Base-by-base conservation (phyloP, 2,329 filamentous ascomycete genomes). In the Westerdykella sp. region DNA sequence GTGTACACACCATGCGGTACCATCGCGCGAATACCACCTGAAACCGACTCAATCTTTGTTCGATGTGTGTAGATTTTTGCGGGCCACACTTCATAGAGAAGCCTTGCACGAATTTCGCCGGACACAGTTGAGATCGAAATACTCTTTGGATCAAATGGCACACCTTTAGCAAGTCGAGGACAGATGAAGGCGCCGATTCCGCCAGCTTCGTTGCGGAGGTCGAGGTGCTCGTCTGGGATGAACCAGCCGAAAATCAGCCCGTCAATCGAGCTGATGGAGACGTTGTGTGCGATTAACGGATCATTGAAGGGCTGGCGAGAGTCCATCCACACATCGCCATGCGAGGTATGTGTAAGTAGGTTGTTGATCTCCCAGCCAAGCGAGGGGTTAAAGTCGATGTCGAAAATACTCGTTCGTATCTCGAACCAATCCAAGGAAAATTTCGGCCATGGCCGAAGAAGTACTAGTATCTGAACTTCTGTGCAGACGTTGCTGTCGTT, bases 311-410 rank as follows among this genome's bases (percentile, higher is more conserved):
- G 28, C 4, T 3, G 2, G 11, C 18, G 31, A 18, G 15, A 15
- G 38, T 48, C 37, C 38, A 43, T 43, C 12, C 5, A 18, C 4
- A 41, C n/a, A 9, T 45, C 35, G 7, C 48, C 50, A 32, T 50
- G 39, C 25, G 43, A 47, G 32, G 50, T 50, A 34, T 53, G 45
- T 30, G 39, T 37, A 28, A 42, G 10, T 31, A 53, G 36, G 39
- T 48, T 53, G 44, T 44, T 46, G 36, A 53, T 43, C 18, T 53
- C 39, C 50, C 47, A 50, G 35, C 39, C 37, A n/a, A 53, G 46
- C 6, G 14, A 14, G 37, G 36, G 40, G 7, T 45, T 18, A 31
- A 48, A 40, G 13, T 12, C 25, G 34, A 53, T 47, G 35, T 48
- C 42, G 23, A 53, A 35, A 18, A 44, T 16, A 38, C 36, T 32